A percentile compares a stretch with the other conserved stretches of the same genome.
Evolutionary conservation across 2,329 filamentous ascomycete genomes (phyloP).

Genomic region (Fusarium torulosum): DNA sequence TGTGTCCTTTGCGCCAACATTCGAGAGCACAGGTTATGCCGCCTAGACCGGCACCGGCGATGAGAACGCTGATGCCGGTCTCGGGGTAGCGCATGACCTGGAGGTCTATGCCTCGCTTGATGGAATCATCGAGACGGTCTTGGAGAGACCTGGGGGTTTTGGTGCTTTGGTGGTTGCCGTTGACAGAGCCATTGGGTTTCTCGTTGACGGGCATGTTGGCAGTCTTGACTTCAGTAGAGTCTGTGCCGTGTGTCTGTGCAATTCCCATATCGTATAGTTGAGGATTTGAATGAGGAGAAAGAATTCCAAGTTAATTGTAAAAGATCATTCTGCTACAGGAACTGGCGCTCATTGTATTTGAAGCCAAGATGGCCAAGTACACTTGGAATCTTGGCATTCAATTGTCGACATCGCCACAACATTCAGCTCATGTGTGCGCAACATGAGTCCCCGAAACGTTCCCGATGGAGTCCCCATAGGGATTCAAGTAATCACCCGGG

Average conservation of each 20-base stretch:
- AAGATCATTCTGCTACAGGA: background rate
- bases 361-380: background rate
- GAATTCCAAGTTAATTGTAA: accelerated
- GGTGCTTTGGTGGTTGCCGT: background rate
- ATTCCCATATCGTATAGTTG: background rate
- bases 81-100: constrained; percentile 36
- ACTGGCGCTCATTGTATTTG: constrained; percentile 6
- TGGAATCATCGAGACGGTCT: constrained; percentile 7
- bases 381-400: background rate
- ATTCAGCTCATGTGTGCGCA: background rate
- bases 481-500: accelerated
- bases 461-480: constrained; percentile 14
- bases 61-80: constrained; percentile 27
- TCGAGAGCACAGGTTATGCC: constrained; percentile 27
- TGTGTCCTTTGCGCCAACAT: constrained; percentile 37
- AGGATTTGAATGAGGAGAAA: background rate
- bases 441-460: constrained; percentile 19
- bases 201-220: background rate
- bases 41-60: constrained; percentile 27
- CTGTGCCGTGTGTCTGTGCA: constrained; percentile 3
- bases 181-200: background rate
- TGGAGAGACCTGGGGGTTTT: background rate
- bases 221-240: background rate
- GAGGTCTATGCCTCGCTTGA: constrained; percentile 9
- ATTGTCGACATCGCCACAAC: background rate